These are phyloP conservation scores for Flaveria sonorensis DNA, from an alignment of 129 eudicot species.

Conservation along the genomic window DNA sequence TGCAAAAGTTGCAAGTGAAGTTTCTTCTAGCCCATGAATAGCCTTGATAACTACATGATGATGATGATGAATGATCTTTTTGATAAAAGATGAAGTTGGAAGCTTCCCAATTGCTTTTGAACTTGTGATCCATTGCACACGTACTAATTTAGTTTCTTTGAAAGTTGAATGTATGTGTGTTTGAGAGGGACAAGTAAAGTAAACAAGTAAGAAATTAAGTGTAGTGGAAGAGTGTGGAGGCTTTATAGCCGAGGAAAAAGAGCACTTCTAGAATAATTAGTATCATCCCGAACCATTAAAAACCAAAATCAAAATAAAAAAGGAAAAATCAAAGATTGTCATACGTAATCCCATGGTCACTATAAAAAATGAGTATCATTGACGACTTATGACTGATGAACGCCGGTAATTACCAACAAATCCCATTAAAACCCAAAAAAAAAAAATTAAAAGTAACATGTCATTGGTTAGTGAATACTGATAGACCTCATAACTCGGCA, in stretches of 20 bases:
- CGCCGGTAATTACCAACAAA: no score
- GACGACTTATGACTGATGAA: no score
- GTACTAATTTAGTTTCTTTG: conserved; percentile 36
- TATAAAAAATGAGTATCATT: no score
- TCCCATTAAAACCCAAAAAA: no score
- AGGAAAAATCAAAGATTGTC: no score
- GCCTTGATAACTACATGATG: conserved; percentile 29
- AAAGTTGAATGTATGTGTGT: conserved; percentile 16
- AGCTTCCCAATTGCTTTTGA: conserved; percentile 35
- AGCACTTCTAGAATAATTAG: no score
- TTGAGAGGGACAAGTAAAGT: conserved; percentile 13
- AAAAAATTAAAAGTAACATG: no score
- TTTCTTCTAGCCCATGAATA: conserved; percentile 70
- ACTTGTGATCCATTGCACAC: conserved; percentile 23
- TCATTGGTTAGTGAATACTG: no score
- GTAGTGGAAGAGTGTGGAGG: conserved; percentile 5
- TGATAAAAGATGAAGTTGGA: conserved; percentile 36
- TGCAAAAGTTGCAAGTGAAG: conserved; percentile 71
- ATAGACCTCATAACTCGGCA: no score
- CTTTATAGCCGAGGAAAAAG: conserved; percentile 22
- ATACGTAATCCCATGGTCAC: no score
- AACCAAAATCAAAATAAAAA: no score
- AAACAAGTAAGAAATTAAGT: conserved; percentile 22
- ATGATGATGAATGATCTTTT: conserved; percentile 19
- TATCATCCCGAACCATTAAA: no score